These are phyloP conservation scores for Calocera viscosa DNA, from an alignment of 768 basidiomycete genomes.

Conservation along the genomic window DNA sequence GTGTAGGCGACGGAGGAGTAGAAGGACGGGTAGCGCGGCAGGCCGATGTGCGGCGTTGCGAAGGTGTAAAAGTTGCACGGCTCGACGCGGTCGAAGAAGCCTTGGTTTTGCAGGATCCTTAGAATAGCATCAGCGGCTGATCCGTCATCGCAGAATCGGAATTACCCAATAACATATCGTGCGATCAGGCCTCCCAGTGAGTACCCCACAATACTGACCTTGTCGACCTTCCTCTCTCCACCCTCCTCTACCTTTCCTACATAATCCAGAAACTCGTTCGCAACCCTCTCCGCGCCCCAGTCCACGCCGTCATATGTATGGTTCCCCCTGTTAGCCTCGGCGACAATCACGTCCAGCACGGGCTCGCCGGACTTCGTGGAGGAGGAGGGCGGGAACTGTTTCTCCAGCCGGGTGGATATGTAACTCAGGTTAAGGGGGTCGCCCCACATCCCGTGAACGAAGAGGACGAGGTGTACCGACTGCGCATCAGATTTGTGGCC, in stretches of 20 bases:
- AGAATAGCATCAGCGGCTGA: neutral
- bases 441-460: slow-evolving; percentile 60
- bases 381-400: slow-evolving; percentile 26
- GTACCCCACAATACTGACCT: slow-evolving; percentile 68
- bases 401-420: slow-evolving; percentile 40
- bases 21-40: slow-evolving; percentile 49
- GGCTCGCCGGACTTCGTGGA: neutral
- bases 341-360: slow-evolving; percentile 45
- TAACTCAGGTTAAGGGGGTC: slow-evolving; percentile 52
- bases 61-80: slow-evolving; percentile 76
- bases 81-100: slow-evolving; percentile 56
- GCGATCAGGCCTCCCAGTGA: slow-evolving; percentile 69
- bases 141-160: slow-evolving; percentile 13
- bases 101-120: slow-evolving; percentile 51
- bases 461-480: slow-evolving; percentile 17
- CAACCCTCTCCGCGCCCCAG: slow-evolving; percentile 69
- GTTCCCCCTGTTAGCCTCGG: slow-evolving; percentile 52
- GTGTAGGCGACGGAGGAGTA: slow-evolving; percentile 40
- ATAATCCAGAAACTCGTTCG: slow-evolving; percentile 54
- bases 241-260: slow-evolving; percentile 40
- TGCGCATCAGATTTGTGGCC: neutral
- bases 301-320: slow-evolving; percentile 71
- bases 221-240: slow-evolving; percentile 44
- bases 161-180: slow-evolving; percentile 62
- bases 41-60: slow-evolving; percentile 72